These are phyloP conservation scores for Backusella australiensis DNA, from an alignment of 192 early-diverging fungal species.

Conservation along the genomic window DNA sequence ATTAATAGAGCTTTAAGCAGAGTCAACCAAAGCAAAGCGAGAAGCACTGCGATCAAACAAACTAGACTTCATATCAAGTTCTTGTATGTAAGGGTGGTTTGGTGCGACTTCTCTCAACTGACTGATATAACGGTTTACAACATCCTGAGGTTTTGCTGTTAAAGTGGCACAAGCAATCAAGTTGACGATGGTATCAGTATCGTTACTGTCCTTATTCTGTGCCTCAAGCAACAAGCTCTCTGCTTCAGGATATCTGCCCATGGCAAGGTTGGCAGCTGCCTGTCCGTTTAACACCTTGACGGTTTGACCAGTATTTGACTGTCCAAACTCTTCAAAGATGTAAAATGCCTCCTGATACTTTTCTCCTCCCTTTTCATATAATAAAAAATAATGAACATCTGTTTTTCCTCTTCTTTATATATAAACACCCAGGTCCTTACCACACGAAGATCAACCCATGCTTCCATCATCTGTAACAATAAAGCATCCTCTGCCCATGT, in stretches of 20 bases:
- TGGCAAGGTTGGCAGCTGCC: conserved; percentile 80
- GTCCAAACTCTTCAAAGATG: conserved; percentile 92
- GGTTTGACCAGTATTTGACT: conserved; percentile 68
- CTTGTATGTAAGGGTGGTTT: conserved; percentile 73
- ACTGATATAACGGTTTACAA: conserved; percentile 53
- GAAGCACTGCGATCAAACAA: conserved; percentile 77
- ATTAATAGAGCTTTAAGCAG: conserved; percentile 5
- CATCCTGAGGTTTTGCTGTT: conserved; percentile 65
- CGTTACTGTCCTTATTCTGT: conserved; percentile 58
- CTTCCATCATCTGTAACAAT: conserved; percentile 90
- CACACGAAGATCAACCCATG: conserved; percentile 74
- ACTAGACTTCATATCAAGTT: conserved; percentile 73
- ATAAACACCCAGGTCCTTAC: conserved; percentile 33
- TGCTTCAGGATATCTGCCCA: conserved; percentile 82
- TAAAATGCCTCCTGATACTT: conserved; percentile 89
- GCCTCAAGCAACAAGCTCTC: conserved; percentile 77
- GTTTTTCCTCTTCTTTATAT: background rate
- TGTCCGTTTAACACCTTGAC: conserved; percentile 74
- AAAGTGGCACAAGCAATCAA: conserved; percentile 74
- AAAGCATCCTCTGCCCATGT: conserved; percentile 95
- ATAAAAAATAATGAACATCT: background rate
- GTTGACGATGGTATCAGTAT: conserved; percentile 88
- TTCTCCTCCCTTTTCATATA: conserved; percentile 55
- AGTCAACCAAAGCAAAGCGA: conserved; percentile 41
- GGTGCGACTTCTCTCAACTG: conserved; percentile 77